A percentile compares a stretch with the other conserved stretches of the same genome.
Conservation (phyloP, 768 basidiomycete species). For the Tricholoma bakamatsutake region DNA sequence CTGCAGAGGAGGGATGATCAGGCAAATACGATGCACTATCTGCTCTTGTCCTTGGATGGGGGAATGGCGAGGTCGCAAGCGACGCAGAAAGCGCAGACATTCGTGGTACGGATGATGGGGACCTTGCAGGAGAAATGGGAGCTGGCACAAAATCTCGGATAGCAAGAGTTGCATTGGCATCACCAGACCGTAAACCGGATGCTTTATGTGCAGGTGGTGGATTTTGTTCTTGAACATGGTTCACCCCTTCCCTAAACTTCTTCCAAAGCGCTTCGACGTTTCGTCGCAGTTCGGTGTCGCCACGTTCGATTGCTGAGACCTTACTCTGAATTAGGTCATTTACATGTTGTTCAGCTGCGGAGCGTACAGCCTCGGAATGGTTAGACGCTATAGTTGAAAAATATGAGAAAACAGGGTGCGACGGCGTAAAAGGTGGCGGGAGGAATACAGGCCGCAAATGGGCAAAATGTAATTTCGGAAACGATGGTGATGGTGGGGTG, state of each 20-base stretch:
- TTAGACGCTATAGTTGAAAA: constrained; percentile 52
- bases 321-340: constrained; percentile 46
- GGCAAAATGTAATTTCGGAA: constrained; percentile 37
- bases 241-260: constrained; percentile 44
- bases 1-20: constrained; percentile 11
- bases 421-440: constrained; percentile 72
- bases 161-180: constrained; percentile 17
- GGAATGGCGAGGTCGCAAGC: constrained; percentile 52
- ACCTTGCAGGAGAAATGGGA: constrained; percentile 31
- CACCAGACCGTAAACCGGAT: constrained; percentile 14
- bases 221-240: constrained; percentile 34
- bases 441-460: constrained; percentile 58
- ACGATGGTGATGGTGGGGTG: constrained; percentile 22
- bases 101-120: constrained; percentile 32
- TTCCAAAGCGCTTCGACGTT: constrained; percentile 64
- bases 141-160: constrained; percentile 56
- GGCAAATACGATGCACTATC: constrained; percentile 13
- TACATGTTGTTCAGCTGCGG: constrained; percentile 54
- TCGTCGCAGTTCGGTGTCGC: constrained; percentile 46
- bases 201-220: constrained; percentile 11
- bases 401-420: constrained; percentile 65
- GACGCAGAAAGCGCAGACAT: constrained; percentile 69
- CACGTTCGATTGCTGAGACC: constrained; percentile 48
- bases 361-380: constrained; percentile 49
- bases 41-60: constrained; percentile 38